A percentile compares a stretch with the other conserved stretches of the same genome.
These are phyloP conservation scores for Jamesozyma spencerorum DNA, from an alignment of 805 yeast species.

Conservation along the genomic window DNA sequence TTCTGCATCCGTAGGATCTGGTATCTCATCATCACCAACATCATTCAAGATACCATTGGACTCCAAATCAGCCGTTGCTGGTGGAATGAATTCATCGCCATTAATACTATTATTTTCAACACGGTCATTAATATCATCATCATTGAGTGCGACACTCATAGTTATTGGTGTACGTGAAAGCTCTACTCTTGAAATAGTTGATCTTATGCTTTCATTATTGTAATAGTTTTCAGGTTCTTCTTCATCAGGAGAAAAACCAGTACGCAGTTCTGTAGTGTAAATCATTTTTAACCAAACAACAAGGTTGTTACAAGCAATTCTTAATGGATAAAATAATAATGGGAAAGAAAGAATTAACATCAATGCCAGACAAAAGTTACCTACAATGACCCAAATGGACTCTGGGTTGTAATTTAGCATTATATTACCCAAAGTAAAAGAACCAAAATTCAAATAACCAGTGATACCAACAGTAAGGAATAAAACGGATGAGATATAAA, in stretches of 20 bases:
- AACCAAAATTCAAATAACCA: slow-evolving; percentile 73
- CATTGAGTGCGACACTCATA: slow-evolving; percentile 7
- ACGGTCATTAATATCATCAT: slow-evolving; percentile 9
- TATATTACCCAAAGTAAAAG: slow-evolving; percentile 54
- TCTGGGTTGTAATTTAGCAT: slow-evolving; percentile 55
- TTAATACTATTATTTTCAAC: slow-evolving; percentile 4
- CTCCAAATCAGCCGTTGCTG: background rate
- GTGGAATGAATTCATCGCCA: background rate
- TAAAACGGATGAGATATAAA: slow-evolving; percentile 44
- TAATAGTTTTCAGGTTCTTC: slow-evolving; percentile 6
- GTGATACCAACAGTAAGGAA: slow-evolving; percentile 55
- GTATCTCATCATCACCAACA: slow-evolving; percentile 1
- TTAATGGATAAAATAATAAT: slow-evolving; percentile 70
- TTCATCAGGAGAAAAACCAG: background rate
- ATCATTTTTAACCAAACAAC: slow-evolving; percentile 36
- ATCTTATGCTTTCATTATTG: background rate
- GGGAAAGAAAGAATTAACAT: slow-evolving; percentile 77
- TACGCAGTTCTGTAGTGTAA: background rate
- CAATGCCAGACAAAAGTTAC: slow-evolving; percentile 52
- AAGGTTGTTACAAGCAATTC: slow-evolving; percentile 65
- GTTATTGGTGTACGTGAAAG: slow-evolving; percentile 8
- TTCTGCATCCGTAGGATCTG: slow-evolving; percentile 8
- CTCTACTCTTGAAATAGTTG: background rate
- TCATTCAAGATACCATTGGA: slow-evolving; percentile 4
- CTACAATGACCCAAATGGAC: slow-evolving; percentile 40